Percentiles rank a stretch among this genome's conserved stretches.
Conservation (phyloP, 1,284 basidiomycete genomes). For the Cryptococcus depauperatus region DNA sequence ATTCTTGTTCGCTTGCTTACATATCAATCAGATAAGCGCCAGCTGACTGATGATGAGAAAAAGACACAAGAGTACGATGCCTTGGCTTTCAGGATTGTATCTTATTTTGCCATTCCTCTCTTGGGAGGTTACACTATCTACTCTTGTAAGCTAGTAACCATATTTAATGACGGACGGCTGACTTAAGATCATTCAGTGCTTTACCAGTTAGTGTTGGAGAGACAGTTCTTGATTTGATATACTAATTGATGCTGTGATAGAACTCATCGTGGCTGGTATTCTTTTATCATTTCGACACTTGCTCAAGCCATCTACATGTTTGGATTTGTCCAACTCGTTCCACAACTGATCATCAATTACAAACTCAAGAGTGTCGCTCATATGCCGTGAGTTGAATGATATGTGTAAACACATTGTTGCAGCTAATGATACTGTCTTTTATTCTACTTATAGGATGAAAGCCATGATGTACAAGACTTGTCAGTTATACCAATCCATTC, state of each 20-base stretch:
- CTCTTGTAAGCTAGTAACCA: constrained; percentile 49
- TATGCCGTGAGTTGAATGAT: constrained; percentile 39
- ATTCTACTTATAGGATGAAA: constrained; percentile 56
- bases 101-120: constrained; percentile 73
- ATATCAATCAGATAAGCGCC: constrained; percentile 66
- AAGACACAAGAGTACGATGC: constrained; percentile 84
- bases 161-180: too few relatives aligned
- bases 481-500: constrained; percentile 11
- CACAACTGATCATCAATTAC: constrained; percentile 85
- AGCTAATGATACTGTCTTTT: neutral
- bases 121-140: constrained; percentile 82
- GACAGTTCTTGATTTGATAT: neutral
- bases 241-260: constrained; percentile 15
- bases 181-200: constrained; percentile 46
- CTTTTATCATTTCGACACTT: constrained; percentile 69
- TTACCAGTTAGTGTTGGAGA: constrained; percentile 51
- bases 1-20: constrained; percentile 10
- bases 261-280: constrained; percentile 89
- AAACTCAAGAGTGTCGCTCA: constrained; percentile 66
- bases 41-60: constrained; percentile 86
- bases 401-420: too few relatives aligned
- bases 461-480: constrained; percentile 93
- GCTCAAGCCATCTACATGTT: constrained; percentile 59
- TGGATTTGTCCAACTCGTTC: constrained; percentile 89
- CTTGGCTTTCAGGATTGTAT: constrained; percentile 58